These are phyloP conservation scores for Rhizomucor miehei DNA, from an alignment of 371 early-diverging fungal genomes.

Conservation along the genomic window DNA sequence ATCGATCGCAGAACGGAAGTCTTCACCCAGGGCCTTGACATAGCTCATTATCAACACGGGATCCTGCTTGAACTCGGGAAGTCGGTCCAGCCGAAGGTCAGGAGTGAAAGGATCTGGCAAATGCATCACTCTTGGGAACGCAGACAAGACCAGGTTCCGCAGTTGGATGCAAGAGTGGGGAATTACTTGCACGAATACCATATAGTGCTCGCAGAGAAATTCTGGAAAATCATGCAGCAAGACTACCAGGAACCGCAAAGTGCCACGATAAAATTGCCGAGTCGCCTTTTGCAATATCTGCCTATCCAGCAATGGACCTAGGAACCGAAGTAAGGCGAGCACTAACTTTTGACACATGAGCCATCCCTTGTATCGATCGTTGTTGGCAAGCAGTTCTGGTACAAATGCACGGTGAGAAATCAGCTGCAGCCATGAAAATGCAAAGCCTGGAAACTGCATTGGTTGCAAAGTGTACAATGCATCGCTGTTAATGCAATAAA, in stretches of 20 bases:
- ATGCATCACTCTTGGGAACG: constrained; percentile 92
- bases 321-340: constrained; percentile 75
- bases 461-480: constrained; percentile 87
- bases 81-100: constrained; percentile 81
- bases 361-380: constrained; percentile 63
- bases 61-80: constrained; percentile 66
- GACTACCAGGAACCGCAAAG: constrained; percentile 85
- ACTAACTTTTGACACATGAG: constrained; percentile 79
- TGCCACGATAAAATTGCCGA: constrained; percentile 84
- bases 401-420: constrained; percentile 90
- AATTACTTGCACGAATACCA: constrained; percentile 86
- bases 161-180: constrained; percentile 92
- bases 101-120: constrained; percentile 96
- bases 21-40: constrained; percentile 4
- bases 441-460: constrained; percentile 85
- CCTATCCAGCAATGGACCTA: constrained; percentile 74
- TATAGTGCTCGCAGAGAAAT: constrained; percentile 90
- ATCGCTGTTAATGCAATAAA: constrained; percentile 58
- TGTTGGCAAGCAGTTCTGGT: constrained; percentile 66
- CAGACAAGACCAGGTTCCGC: constrained; percentile 90
- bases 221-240: constrained; percentile 96
- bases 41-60: constrained; percentile 23
- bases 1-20: constrained; percentile 10
- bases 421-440: constrained; percentile 93
- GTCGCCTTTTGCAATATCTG: constrained; percentile 61